Evolutionary conservation across 208 protist genomes (phyloP), one percentile per base, ranked within the genome.

Genomic region (Trypanosoma caninum): DNA sequence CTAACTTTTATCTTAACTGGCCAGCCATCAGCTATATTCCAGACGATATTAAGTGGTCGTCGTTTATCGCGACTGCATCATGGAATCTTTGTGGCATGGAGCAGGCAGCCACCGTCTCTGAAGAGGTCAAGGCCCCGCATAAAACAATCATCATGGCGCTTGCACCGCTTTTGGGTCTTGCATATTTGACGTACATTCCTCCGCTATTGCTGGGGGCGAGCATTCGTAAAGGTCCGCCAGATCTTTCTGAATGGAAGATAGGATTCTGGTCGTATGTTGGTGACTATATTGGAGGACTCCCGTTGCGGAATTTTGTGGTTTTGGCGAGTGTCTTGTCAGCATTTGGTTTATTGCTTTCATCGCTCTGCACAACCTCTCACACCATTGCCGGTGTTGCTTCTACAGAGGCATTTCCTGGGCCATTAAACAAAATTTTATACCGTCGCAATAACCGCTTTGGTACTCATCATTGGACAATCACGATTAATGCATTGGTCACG

Each of bases 41-140:
- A 0, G 23, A 59, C 1, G 69, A 53, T 16, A 76, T 93, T 34
- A 50, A 88, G 45, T 93, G 82, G 83, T 30, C 80, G 18, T 79
- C 68, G 10, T 93, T 90, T 54, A 62, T 93, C 46, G 70, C 82
- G 31, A 93, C 86, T 7, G 80, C 78, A 20, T 93, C 86, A 33
- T 93, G 86, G 86, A 89, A 88, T 47, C 69, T 93, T 6, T 93
- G 82, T 30, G 86, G 86, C 0, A 47, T 93, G 4, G 86, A 93
- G 67, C 86, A 93, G 61, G 86, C 78, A 1, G 82, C 79, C 11
- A 65, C 80, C 2, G 77, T 93, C 33, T 71, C 75, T 40, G 82
- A 93, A 69, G 80, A 93, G 10, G 68, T 87, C 10, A 63, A 78
- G 33, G 55, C 84, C 25, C 81, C 86, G 38, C 80, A 87, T 70